Percentiles rank a stretch among this genome's conserved stretches.
Evolutionary conservation across 2,329 filamentous ascomycete species (phyloP).

Genomic region (Aspergillus luchuensis): DNA sequence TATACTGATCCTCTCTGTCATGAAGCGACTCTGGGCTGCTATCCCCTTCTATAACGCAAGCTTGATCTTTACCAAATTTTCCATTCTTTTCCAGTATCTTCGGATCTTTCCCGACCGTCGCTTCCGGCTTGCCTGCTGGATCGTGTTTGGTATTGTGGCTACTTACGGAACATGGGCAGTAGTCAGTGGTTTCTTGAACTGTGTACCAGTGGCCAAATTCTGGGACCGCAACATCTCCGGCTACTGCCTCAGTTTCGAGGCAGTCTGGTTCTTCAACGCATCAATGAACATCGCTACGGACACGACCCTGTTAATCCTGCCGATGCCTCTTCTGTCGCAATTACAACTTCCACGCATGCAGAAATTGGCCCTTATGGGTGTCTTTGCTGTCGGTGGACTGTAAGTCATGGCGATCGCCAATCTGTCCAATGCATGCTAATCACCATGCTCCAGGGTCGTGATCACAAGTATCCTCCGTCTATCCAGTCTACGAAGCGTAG

Average conservation of each 20-base stretch:
- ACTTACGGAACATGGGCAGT: conserved; percentile 36
- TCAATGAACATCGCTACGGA: conserved; percentile 47
- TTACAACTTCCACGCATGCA: conserved; percentile 46
- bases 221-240: conserved; percentile 42
- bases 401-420: conserved; percentile 17
- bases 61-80: conserved; percentile 45
- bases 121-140: conserved; percentile 37
- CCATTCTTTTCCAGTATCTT: conserved; percentile 51
- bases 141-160: conserved; percentile 35
- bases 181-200: conserved; percentile 46
- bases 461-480: conserved; percentile 38
- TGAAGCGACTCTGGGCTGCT: conserved; percentile 33
- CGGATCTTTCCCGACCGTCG: conserved; percentile 43
- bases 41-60: conserved; percentile 39
- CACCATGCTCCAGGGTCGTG: conserved; percentile 25
- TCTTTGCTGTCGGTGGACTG: conserved; percentile 48
- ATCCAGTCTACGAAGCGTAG: conserved; percentile 28
- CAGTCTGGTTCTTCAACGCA: conserved; percentile 47
- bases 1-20: background rate
- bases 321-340: conserved; percentile 44
- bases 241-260: conserved; percentile 42
- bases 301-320: conserved; percentile 44
- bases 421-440: background rate
- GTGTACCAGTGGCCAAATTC: conserved; percentile 44
- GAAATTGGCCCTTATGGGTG: conserved; percentile 42